Evolutionary conservation across 2,329 filamentous ascomycete species (phyloP).

Genomic region (Pseudogymnoascus sp.): DNA sequence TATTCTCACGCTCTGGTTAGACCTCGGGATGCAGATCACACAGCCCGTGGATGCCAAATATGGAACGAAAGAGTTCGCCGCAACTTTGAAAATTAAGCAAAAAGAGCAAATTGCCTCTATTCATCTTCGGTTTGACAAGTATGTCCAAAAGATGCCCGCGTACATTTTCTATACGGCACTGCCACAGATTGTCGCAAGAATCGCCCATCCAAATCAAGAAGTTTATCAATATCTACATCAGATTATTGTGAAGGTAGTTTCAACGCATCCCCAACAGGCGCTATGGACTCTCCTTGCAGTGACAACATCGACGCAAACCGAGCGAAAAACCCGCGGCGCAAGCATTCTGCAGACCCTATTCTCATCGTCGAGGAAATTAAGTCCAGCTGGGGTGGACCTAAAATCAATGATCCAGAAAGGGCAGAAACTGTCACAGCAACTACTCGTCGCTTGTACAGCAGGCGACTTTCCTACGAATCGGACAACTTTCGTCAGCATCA

Average conservation of each 20-base stretch:
- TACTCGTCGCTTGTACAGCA: constrained; percentile 73
- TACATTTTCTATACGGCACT: constrained; percentile 78
- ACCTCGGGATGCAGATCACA: constrained; percentile 72
- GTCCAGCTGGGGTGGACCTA: constrained; percentile 51
- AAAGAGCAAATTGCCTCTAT: constrained; percentile 61
- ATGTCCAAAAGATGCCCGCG: constrained; percentile 63
- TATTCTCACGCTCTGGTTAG: constrained; percentile 87
- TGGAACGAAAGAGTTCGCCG: constrained; percentile 40
- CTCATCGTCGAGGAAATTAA: constrained; percentile 38
- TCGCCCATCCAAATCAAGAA: constrained; percentile 72
- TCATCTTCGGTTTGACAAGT: constrained; percentile 72
- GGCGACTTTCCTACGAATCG: constrained; percentile 63
- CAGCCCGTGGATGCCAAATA: constrained; percentile 45
- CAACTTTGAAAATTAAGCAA: constrained; percentile 48
- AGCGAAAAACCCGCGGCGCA: constrained; percentile 51
- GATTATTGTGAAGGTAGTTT: constrained; percentile 82
- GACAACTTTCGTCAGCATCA: constrained; percentile 64
- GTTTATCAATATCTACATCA: constrained; percentile 71
- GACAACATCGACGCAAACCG: constrained; percentile 68
- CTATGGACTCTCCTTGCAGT: constrained; percentile 87
- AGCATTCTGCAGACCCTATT: constrained; percentile 46
- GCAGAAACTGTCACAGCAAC: constrained; percentile 74
- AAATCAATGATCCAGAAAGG: constrained; percentile 67
- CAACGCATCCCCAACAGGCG: constrained; percentile 80
- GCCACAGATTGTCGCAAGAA: constrained; percentile 91